phyloP scores from a whole-genome alignment of 139 green algal species.

The Chlamydomonas schloesseri region DNA sequence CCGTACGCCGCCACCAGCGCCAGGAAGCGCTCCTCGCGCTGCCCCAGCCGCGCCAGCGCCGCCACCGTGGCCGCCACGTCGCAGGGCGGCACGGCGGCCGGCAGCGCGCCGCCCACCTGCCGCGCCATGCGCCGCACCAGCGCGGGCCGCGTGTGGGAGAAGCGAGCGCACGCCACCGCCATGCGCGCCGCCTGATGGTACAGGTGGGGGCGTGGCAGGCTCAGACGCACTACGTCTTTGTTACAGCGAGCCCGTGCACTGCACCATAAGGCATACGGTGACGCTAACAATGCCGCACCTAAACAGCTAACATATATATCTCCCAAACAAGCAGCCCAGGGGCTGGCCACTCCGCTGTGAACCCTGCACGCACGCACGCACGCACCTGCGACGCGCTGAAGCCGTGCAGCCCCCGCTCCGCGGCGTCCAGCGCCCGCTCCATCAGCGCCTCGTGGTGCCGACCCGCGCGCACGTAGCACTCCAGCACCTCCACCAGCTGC shows the following conservation, averaged over 20 bases:
- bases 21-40: slow-evolving; percentile 30
- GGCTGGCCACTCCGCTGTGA: too few relatives aligned
- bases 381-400: slow-evolving; percentile 1
- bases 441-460: background rate
- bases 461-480: background rate
- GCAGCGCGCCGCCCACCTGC: slow-evolving; percentile 25
- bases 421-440: background rate
- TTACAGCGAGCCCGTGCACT: too few relatives aligned
- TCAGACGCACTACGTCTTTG: too few relatives aligned
- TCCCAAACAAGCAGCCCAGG: too few relatives aligned
- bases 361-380: too few relatives aligned
- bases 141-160: background rate
- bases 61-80: background rate
- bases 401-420: slow-evolving; percentile 7
- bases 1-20: background rate
- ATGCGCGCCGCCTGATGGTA: background rate
- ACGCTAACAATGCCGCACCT: too few relatives aligned
- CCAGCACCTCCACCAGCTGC: slow-evolving; percentile 6
- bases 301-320: too few relatives aligned
- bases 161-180: background rate
- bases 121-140: slow-evolving; percentile 28
- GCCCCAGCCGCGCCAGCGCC: slow-evolving; percentile 5
- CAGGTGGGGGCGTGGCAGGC: too few relatives aligned
- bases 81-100: background rate
- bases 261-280: too few relatives aligned